phyloP scores from a whole-genome alignment of 2,329 filamentous ascomycete species.

The Pseudogymnoascus sp. region DNA sequence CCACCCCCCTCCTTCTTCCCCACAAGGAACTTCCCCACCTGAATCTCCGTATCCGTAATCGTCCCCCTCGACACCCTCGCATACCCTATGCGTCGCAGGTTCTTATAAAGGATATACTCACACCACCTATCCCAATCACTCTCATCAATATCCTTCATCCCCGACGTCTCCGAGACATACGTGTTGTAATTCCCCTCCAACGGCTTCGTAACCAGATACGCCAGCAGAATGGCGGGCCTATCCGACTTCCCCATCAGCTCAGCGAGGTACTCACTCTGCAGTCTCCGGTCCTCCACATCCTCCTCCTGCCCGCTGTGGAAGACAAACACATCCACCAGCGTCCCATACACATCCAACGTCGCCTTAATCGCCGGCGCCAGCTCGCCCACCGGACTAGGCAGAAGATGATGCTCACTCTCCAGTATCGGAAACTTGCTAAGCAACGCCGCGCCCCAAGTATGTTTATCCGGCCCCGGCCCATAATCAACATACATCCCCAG shows the following conservation, averaged over 20 bases:
- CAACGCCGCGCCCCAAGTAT: constrained; percentile 91
- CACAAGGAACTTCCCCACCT: constrained; percentile 91
- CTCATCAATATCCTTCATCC: constrained; percentile 92
- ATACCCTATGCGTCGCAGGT: constrained; percentile 76
- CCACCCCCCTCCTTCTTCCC: constrained; percentile 55
- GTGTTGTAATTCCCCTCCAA: constrained; percentile 93
- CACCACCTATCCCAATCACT: constrained; percentile 97
- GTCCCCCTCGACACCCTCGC: constrained; percentile 80
- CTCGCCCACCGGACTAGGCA: constrained; percentile 89
- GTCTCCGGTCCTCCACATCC: constrained; percentile 80
- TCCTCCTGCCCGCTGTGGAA: constrained; percentile 99
- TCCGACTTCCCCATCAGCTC: constrained; percentile 77
- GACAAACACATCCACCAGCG: constrained; percentile 86
- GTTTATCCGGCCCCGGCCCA: constrained; percentile 94
- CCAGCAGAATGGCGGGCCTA: constrained; percentile 76
- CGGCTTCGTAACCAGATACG: constrained; percentile 87
- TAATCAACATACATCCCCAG: constrained; percentile 98
- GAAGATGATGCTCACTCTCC: constrained; percentile 90
- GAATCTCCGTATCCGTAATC: constrained; percentile 95
- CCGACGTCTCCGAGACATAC: constrained; percentile 76
- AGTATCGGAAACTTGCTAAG: constrained; percentile 96
- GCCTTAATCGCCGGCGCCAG: constrained; percentile 93
- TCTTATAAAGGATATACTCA: constrained; percentile 96
- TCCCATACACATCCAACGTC: constrained; percentile 88
- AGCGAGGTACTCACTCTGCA: constrained; percentile 80